phyloP scores from a whole-genome alignment of 148 eudicot genomes.

The Spergularia marina region DNA sequence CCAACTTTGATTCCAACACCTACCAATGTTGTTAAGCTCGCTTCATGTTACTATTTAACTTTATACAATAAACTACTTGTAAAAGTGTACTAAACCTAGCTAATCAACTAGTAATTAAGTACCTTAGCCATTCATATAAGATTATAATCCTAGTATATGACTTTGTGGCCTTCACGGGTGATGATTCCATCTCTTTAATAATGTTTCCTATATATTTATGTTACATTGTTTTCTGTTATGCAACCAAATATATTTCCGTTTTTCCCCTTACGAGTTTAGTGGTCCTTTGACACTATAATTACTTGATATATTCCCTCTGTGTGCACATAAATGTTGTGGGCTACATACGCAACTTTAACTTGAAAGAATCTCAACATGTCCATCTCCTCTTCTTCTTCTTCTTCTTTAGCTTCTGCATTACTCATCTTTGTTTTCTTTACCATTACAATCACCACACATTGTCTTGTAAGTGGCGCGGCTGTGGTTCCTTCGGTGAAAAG shows the following conservation, averaged over 20 bases:
- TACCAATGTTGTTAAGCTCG: too few relatives aligned
- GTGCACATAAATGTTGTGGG: neutral
- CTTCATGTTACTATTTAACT: too few relatives aligned
- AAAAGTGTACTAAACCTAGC: too few relatives aligned
- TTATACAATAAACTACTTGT: too few relatives aligned
- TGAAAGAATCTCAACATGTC: constrained; percentile 21
- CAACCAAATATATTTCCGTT: neutral
- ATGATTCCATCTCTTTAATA: constrained; percentile 11
- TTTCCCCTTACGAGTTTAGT: neutral
- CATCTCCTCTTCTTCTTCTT: constrained; percentile 22
- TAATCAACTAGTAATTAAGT: too few relatives aligned
- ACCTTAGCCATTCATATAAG: neutral
- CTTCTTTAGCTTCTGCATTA: constrained; percentile 12
- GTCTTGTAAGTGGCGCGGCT: constrained; percentile 6
- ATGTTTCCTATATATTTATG: neutral
- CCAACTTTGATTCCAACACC: too few relatives aligned
- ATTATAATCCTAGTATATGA: neutral
- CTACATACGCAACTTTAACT: neutral
- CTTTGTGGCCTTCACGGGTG: constrained; percentile 22
- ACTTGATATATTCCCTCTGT: constrained; percentile 8
- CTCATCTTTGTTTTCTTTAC: constrained; percentile 17
- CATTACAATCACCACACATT: constrained; percentile 25
- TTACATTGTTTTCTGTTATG: constrained; percentile 8
- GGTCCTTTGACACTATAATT: neutral
- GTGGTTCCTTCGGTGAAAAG: constrained; percentile 21